Percentiles rank a stretch among this genome's conserved stretches.
These are phyloP conservation scores for Calophaca sinica DNA, from an alignment of 306 rosid genomes.

Conservation along the genomic window DNA sequence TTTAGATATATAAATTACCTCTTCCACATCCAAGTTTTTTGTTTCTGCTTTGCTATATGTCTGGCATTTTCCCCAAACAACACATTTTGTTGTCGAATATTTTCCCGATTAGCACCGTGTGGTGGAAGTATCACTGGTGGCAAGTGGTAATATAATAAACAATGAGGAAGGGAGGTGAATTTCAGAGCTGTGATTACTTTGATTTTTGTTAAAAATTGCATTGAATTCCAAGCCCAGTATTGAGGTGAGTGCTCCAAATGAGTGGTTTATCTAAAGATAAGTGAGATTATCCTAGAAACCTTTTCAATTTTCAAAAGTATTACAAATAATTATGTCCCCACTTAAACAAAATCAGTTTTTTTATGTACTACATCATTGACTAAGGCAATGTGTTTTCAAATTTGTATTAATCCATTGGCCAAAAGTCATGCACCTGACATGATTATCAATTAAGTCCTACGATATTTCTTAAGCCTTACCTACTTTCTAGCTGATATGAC, in stretches of 20 bases:
- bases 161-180: too few relatives aligned
- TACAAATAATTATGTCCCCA: constrained; percentile 14
- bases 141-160: too few relatives aligned
- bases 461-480: constrained; percentile 24
- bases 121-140: too few relatives aligned
- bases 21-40: background rate
- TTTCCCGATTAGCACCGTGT: too few relatives aligned
- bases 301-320: constrained; percentile 29
- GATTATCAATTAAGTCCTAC: constrained; percentile 32
- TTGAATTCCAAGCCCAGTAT: constrained; percentile 29
- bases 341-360: constrained; percentile 19
- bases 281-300: background rate
- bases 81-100: too few relatives aligned
- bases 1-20: too few relatives aligned
- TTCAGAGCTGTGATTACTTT: constrained; percentile 6
- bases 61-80: too few relatives aligned
- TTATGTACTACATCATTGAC: constrained; percentile 34
- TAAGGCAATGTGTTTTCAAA: constrained; percentile 24
- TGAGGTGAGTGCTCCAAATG: constrained; percentile 27
- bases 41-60: background rate
- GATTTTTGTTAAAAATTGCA: constrained; percentile 4
- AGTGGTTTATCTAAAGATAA: constrained; percentile 24
- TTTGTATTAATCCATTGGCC: constrained; percentile 19
- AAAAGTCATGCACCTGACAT: constrained; percentile 42
- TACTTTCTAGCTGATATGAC: background rate